Percentiles rank a stretch among this genome's conserved stretches.
phyloP scores from a whole-genome alignment of 352 stramenopile genomes.

The Thraustotheca clavata region DNA sequence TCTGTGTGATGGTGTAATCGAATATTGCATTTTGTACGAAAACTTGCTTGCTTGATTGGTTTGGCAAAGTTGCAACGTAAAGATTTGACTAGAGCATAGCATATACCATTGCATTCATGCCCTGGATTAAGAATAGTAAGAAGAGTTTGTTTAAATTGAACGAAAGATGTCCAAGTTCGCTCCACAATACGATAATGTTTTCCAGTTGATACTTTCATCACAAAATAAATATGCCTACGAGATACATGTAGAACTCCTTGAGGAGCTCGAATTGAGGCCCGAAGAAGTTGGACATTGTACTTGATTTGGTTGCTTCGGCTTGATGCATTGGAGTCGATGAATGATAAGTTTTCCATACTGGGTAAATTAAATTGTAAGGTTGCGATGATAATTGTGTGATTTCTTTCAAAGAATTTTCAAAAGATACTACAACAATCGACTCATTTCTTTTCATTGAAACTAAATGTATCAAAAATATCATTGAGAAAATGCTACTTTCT shows the following conservation, averaged over 20 bases:
- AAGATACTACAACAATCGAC: too few species aligned
- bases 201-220: background rate
- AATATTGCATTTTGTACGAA: background rate
- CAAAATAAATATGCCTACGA: background rate
- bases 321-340: too few species aligned
- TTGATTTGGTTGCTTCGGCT: background rate
- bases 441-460: too few species aligned
- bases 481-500: too few species aligned
- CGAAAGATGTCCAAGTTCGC: background rate
- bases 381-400: too few species aligned
- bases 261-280: background rate
- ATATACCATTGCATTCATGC: background rate
- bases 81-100: background rate
- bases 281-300: background rate
- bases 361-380: too few species aligned
- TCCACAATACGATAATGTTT: background rate
- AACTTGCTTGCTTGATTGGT: background rate
- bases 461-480: too few species aligned
- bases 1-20: background rate
- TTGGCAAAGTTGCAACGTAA: background rate
- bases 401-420: too few species aligned
- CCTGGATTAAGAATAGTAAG: background rate
- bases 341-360: too few species aligned
- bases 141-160: background rate
- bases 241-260: background rate